Evolutionary conservation across 2,329 filamentous ascomycete species (phyloP).

Genomic region (Plectosphaerella cucumerina): DNA sequence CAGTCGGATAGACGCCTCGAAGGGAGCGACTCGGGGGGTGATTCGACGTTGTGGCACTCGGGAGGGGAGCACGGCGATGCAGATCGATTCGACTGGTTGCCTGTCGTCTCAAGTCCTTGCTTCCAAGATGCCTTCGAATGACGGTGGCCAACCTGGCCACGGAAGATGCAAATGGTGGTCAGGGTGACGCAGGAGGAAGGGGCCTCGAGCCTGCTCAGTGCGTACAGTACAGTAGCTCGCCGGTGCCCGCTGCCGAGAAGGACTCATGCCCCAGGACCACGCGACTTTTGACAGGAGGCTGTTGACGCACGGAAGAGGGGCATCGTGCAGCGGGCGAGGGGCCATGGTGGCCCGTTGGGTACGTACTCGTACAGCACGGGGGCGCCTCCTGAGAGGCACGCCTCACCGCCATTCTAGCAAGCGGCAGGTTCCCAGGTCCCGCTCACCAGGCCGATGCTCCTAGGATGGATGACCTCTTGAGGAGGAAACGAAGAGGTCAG

Average conservation of each 20-base stretch:
- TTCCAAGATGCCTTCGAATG: not conserved
- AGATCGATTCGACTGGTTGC: not conserved
- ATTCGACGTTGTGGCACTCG: not conserved
- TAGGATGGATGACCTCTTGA: constrained; percentile 2
- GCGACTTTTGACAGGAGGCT: not conserved
- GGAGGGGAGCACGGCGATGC: not conserved
- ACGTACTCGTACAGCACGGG: too few species aligned
- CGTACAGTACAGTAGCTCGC: too few species aligned
- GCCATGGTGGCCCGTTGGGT: too few species aligned
- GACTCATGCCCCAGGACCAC: not conserved
- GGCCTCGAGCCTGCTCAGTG: too few species aligned
- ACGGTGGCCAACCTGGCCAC: not conserved
- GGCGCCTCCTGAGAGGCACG: too few species aligned
- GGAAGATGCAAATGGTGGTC: too few species aligned
- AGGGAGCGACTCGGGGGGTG: not conserved
- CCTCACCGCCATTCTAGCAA: not conserved
- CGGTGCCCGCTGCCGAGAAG: too few species aligned
- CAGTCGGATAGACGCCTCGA: not conserved
- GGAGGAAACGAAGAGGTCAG: not conserved
- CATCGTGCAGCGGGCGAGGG: not conserved
- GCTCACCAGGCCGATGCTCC: not conserved
- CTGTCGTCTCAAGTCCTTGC: not conserved
- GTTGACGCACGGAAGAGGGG: not conserved
- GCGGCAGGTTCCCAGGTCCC: not conserved
- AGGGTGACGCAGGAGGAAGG: too few species aligned